phyloP scores from a whole-genome alignment of 2,329 filamentous ascomycete genomes.

The Sarocladium strictum region DNA sequence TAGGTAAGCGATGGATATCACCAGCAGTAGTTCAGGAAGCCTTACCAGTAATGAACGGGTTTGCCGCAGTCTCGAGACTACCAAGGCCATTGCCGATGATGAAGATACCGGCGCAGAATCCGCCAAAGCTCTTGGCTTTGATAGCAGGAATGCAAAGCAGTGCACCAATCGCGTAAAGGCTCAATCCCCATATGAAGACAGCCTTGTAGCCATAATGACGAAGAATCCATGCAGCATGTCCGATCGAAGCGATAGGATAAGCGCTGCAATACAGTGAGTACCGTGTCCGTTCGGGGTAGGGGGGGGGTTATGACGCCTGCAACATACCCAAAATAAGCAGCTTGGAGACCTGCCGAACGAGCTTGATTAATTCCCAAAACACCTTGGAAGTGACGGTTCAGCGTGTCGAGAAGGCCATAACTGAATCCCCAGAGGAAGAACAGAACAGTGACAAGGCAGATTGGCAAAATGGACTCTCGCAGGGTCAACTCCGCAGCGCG shows the following conservation, averaged over 20 bases:
- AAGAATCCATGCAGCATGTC: conserved; percentile 57
- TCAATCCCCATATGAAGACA: conserved; percentile 63
- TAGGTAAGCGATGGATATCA: too few species aligned
- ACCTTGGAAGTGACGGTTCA: conserved; percentile 45
- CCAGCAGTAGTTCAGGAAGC: too few species aligned
- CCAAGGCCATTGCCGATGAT: conserved; percentile 68
- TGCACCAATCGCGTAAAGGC: conserved; percentile 59
- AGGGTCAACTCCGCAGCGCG: conserved; percentile 53
- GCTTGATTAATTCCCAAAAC: conserved; percentile 37
- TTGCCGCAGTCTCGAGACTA: conserved; percentile 71
- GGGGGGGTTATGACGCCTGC: neutral
- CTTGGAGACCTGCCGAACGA: conserved; percentile 40
- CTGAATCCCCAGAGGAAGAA: conserved; percentile 44
- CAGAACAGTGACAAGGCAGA: conserved; percentile 46
- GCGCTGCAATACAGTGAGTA: conserved; percentile 32
- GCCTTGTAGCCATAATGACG: conserved; percentile 60
- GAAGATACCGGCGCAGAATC: conserved; percentile 68
- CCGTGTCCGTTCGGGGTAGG: too few species aligned
- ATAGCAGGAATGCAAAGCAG: conserved; percentile 50
- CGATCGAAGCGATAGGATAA: conserved; percentile 65
- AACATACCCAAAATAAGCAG: conserved; percentile 50
- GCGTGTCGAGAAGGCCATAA: conserved; percentile 39
- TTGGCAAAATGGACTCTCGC: conserved; percentile 59
- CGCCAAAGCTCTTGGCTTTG: conserved; percentile 60
- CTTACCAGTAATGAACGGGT: conserved; percentile 61